phyloP scores from a whole-genome alignment of 768 basidiomycete species.

The Rhizopogon salebrosus region DNA sequence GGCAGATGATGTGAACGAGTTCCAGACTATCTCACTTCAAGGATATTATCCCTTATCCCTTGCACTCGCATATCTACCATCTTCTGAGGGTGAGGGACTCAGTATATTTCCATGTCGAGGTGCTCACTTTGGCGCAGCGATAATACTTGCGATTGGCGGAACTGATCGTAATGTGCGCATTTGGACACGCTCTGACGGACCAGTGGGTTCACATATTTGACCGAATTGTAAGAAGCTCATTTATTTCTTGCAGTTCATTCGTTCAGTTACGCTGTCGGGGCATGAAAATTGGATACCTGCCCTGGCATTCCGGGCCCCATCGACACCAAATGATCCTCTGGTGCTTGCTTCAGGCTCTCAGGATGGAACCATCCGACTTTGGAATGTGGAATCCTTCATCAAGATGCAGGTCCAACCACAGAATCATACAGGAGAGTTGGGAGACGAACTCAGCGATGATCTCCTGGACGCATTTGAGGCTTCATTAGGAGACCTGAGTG shows the following conservation, averaged over 20 bases:
- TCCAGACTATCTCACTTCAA: conserved; percentile 58
- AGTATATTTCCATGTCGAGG: not conserved
- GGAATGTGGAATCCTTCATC: conserved; percentile 66
- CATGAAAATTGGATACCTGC: conserved; percentile 96
- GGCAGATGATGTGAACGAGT: conserved; percentile 34
- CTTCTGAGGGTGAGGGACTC: conserved; percentile 49
- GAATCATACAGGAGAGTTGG: conserved; percentile 15
- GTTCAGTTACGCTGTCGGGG: conserved; percentile 59
- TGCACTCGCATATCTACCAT: conserved; percentile 59
- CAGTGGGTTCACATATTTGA: conserved; percentile 31
- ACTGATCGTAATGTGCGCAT: conserved; percentile 80
- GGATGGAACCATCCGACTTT: conserved; percentile 89
- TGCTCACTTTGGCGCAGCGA: conserved; percentile 31
- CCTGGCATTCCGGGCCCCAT: conserved; percentile 54
- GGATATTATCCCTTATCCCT: conserved; percentile 75
- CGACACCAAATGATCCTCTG: conserved; percentile 36
- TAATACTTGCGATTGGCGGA: conserved; percentile 75
- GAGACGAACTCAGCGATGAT: conserved; percentile 51
- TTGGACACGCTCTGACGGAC: conserved; percentile 61
- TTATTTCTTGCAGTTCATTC: conserved; percentile 43
- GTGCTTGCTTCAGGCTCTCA: conserved; percentile 92
- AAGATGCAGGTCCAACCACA: conserved; percentile 16
- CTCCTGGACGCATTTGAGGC: conserved; percentile 86
- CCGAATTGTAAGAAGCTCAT: not conserved
- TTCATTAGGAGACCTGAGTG: conserved; percentile 57